Evolutionary conservation across 2,329 filamentous ascomycete genomes (phyloP).

Genomic region (Colletotrichum paranaense): DNA sequence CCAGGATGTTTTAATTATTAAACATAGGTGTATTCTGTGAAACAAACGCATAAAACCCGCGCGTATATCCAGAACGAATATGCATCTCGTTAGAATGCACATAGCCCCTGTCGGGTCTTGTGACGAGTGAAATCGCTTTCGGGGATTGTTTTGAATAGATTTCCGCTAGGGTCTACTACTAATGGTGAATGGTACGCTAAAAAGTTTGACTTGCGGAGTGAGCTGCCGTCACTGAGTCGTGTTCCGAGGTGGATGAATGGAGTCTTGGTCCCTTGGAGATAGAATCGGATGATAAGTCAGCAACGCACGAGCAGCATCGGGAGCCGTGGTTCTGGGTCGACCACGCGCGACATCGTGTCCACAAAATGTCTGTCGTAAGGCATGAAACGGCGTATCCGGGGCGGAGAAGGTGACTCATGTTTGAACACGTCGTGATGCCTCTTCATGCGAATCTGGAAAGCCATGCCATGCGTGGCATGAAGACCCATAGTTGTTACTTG

Average conservation of each 20-base stretch:
- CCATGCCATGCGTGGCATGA: neutral
- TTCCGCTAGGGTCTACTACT: neutral
- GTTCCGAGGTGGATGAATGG: neutral
- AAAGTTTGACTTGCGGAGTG: neutral
- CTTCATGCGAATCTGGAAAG: neutral
- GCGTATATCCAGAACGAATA: neutral
- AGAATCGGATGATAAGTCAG: neutral
- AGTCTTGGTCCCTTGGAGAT: neutral
- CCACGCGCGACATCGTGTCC: neutral
- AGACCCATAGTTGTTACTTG: neutral
- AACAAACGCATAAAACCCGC: slow-evolving; percentile 23
- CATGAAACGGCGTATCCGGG: slow-evolving; percentile 13
- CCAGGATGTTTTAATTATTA: neutral
- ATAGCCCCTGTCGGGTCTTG: neutral
- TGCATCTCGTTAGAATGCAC: neutral
- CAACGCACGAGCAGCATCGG: neutral
- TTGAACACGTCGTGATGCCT: neutral
- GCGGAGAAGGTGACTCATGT: slow-evolving; percentile 9
- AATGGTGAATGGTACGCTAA: neutral
- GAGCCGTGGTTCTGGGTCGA: neutral
- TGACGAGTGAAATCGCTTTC: neutral
- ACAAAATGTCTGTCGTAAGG: neutral
- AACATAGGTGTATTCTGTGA: slow-evolving; percentile 1
- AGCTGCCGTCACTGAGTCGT: neutral
- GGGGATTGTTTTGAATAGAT: neutral